Percentiles rank a stretch among this genome's conserved stretches.
These are phyloP conservation scores for Penicillium bovifimosum DNA, from an alignment of 495 filamentous ascomycete species.

Conservation along the genomic window DNA sequence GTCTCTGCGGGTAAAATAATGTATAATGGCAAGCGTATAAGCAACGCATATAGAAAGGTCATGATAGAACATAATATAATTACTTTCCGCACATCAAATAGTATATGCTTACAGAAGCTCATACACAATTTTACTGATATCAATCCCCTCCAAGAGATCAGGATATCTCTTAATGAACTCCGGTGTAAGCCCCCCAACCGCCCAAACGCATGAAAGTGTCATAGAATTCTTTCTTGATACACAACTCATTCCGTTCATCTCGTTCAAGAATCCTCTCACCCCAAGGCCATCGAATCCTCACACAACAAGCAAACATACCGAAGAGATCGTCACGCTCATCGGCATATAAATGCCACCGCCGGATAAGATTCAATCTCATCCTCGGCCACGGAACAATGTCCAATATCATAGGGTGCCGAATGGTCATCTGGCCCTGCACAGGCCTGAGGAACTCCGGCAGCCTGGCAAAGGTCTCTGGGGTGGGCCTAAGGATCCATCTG, in stretches of 20 bases:
- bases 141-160: conserved; percentile 16
- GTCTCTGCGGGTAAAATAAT: no score
- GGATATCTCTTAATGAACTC: conserved; percentile 26
- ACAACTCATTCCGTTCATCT: conserved; percentile 18
- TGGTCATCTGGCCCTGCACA: conserved; percentile 15
- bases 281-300: conserved; percentile 32
- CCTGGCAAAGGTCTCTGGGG: conserved; percentile 14
- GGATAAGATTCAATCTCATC: conserved; percentile 22
- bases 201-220: conserved; percentile 20
- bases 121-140: conserved; percentile 16
- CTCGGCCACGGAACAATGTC: conserved; percentile 20
- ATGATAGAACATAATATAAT: neutral
- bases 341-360: conserved; percentile 17
- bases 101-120: conserved; percentile 5
- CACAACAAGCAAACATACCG: conserved; percentile 22
- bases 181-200: conserved; percentile 29
- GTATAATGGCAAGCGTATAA: neutral
- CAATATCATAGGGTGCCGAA: conserved; percentile 17
- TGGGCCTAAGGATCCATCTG: conserved; percentile 22
- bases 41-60: neutral
- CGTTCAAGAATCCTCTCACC: conserved; percentile 23
- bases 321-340: conserved; percentile 17
- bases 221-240: conserved; percentile 17
- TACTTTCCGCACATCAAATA: neutral
- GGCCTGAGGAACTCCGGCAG: conserved; percentile 17